Base-by-base conservation (phyloP, 176 grass and related monocot genomes). In the Carex cristatella region DNA sequence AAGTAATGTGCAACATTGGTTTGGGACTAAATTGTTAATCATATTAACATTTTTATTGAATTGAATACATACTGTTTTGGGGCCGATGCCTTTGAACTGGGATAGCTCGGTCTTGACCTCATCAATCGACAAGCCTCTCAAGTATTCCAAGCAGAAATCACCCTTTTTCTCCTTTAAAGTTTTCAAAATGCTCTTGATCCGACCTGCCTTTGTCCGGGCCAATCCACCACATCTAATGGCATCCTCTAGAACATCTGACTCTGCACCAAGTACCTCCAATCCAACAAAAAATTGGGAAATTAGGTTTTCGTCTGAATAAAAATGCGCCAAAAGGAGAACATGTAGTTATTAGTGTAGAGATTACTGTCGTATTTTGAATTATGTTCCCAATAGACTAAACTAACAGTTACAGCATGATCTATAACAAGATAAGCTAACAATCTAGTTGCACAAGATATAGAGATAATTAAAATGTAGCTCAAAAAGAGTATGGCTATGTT, bases 61-160 rank as follows among this genome's bases (percentile, higher is more conserved):
- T 81, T 51, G 40, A 61, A 46, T 5, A 46, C 79, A 71, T 90
- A 98, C 93, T 32, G 93, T 95, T 87, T 99, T 94, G 16, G 90
- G 96, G 32, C 96, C 93, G 55, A 95, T 95, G 49, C 91, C 91
- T 89, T 99, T 95, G 88, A 95, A 95, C 60, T 70, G 90, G 2
- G 88, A 92, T 6, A 98, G 90, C 87, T 98, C 93, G 18, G 58
- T 83, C 91, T 95, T 98, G 15, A 98, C 89, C 83, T 92, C 88
- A 5, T 90, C 85, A 48, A 94, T 74, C 0, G 91, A 88, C 66
- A 98, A 64, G 1, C 82, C 81, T 46, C 87, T 74, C 76, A 94
- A 74, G 71, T 98, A 95, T 49, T 98, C 95, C 30, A 98, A 91
- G 85, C 96, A 94, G 79, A 95, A 88, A 4, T 81, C 84, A 10